These are phyloP conservation scores for Trifolium repens DNA, from an alignment of 306 rosid genomes.

Conservation along the genomic window DNA sequence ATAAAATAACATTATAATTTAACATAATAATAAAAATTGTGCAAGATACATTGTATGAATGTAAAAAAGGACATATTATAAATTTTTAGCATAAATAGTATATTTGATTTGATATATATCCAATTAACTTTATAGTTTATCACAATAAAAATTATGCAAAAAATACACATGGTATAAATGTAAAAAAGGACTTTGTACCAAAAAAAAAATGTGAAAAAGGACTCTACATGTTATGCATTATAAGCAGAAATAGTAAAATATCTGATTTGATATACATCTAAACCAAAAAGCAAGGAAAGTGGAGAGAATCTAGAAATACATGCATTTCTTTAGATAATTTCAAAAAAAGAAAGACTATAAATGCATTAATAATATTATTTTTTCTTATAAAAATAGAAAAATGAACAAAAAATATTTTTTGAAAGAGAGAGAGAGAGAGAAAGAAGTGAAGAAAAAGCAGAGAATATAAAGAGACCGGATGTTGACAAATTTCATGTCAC, in stretches of 20 bases:
- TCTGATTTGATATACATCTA: conserved; percentile 48
- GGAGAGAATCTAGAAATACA: conserved; percentile 82
- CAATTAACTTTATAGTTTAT: not conserved
- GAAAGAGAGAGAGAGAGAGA: conserved; percentile 31
- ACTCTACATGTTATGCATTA: not conserved
- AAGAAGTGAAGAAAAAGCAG: conserved; percentile 84
- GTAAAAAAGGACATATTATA: too few species aligned
- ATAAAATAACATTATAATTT: too few species aligned
- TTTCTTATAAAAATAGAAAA: conserved; percentile 6
- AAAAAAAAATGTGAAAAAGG: too few species aligned
- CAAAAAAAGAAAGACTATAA: conserved; percentile 54
- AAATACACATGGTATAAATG: too few species aligned
- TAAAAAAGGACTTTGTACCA: too few species aligned
- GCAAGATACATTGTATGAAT: too few species aligned
- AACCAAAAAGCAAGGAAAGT: conserved; percentile 65
- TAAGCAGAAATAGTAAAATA: conserved; percentile 18
- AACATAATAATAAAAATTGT: too few species aligned
- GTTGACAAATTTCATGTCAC: conserved; percentile 99
- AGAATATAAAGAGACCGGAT: conserved; percentile 99
- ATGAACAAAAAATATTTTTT: not conserved
- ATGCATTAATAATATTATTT: conserved; percentile 6
- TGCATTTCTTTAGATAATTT: conserved; percentile 54
- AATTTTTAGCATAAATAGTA: too few species aligned
- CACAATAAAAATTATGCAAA: too few species aligned
- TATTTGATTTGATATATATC: too few species aligned